Evolutionary conservation across 2,329 filamentous ascomycete genomes (phyloP).

Genomic region (Neocatenulostroma microsporum): DNA sequence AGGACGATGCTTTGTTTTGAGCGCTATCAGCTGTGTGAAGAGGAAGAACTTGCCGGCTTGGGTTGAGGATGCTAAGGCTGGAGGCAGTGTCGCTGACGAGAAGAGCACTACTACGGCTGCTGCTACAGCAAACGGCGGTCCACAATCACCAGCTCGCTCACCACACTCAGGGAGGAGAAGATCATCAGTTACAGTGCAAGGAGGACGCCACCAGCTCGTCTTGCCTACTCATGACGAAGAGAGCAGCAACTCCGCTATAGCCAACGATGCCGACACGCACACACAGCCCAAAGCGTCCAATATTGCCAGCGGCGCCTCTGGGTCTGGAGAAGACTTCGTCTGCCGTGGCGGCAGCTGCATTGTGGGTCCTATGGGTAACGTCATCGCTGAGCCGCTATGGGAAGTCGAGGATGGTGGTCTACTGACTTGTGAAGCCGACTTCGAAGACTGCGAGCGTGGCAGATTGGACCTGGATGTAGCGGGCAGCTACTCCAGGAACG

Average conservation of each 20-base stretch:
- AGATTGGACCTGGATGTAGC: conserved; percentile 75
- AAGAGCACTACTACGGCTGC: no score
- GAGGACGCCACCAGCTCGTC: conserved; percentile 52
- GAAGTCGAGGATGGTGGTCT: conserved; percentile 61
- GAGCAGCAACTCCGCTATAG: conserved; percentile 8
- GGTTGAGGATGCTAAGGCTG: no score
- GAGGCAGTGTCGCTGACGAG: no score
- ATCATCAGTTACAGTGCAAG: conserved; percentile 32
- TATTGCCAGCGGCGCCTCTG: no score
- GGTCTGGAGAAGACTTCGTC: conserved; percentile 45
- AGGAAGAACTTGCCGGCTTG: conserved; percentile 51
- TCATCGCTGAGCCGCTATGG: conserved; percentile 75
- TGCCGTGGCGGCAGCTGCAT: conserved; percentile 77
- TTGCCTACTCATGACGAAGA: conserved; percentile 28
- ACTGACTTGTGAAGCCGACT: conserved; percentile 66
- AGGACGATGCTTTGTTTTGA: conserved; percentile 79
- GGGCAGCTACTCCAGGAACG: conserved; percentile 74
- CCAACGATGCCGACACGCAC: conserved; percentile 6
- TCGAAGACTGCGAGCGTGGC: conserved; percentile 79
- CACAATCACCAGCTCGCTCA: no score
- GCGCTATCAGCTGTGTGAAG: conserved; percentile 72
- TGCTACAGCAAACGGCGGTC: no score
- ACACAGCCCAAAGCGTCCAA: no score
- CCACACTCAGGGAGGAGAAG: no score
- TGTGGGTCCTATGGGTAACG: conserved; percentile 68